phyloP scores from a whole-genome alignment of 768 basidiomycete genomes.

The Rhizopogon vinicolor region DNA sequence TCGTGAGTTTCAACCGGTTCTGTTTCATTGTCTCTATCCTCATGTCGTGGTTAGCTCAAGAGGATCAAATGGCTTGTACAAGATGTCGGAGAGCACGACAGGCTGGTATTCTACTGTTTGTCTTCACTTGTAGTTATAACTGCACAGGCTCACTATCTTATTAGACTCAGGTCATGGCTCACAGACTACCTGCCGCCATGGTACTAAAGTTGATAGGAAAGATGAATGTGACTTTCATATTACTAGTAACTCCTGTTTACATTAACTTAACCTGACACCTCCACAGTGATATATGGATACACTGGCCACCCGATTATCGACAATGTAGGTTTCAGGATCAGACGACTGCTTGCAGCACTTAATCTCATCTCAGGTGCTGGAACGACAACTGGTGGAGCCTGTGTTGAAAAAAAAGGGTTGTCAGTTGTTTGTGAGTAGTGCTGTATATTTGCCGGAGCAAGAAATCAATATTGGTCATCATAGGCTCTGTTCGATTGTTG shows the following conservation, averaged over 20 bases:
- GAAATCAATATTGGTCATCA: not conserved
- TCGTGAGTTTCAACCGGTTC: constrained; percentile 29
- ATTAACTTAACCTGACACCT: not conserved
- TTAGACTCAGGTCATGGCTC: constrained; percentile 19
- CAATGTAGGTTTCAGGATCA: constrained; percentile 8
- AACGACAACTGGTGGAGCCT: constrained; percentile 14
- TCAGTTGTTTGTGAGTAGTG: not conserved
- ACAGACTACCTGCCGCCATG: constrained; percentile 16
- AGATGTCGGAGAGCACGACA: constrained; percentile 39
- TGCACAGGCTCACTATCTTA: not conserved
- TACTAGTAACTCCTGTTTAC: no score
- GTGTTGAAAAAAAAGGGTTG: constrained; percentile 10
- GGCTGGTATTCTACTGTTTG: constrained; percentile 55
- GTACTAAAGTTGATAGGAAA: constrained; percentile 41
- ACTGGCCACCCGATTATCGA: constrained; percentile 17
- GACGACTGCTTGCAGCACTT: not conserved
- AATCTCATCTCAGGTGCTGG: constrained; percentile 10
- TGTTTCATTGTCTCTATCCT: not conserved
- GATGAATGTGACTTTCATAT: constrained; percentile 39
- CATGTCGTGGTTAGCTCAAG: constrained; percentile 24
- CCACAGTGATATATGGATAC: not conserved
- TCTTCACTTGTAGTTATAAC: no score
- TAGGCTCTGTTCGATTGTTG: constrained; percentile 27
- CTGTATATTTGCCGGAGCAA: not conserved
- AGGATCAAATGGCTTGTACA: constrained; percentile 39